phyloP scores from a whole-genome alignment of 352 stramenopile genomes.

The Phytophthora colocasiae region DNA sequence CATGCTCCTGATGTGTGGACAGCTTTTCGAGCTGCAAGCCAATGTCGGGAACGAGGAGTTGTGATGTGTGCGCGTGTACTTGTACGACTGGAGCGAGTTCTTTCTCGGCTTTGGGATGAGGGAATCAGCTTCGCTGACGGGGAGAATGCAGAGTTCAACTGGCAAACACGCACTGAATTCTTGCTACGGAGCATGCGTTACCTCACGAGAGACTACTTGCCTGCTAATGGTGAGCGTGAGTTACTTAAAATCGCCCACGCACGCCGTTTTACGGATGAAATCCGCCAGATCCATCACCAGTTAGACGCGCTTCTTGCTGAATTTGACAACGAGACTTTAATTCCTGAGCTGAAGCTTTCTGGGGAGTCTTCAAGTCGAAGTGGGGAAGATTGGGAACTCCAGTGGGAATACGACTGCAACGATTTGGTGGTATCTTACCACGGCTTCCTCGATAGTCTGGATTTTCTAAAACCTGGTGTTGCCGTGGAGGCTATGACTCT shows the following conservation, averaged over 20 bases:
- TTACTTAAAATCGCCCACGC: slow-evolving; percentile 33
- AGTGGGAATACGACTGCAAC: slow-evolving; percentile 34
- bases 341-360: slow-evolving; percentile 1
- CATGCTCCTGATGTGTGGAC: slow-evolving; percentile 43
- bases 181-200: slow-evolving; percentile 39
- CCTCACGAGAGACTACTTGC: slow-evolving; percentile 32
- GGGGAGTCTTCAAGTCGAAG: slow-evolving; percentile 8
- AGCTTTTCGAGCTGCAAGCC: slow-evolving; percentile 31
- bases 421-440: slow-evolving; percentile 32
- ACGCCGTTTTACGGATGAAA: slow-evolving; percentile 39
- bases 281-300: slow-evolving; percentile 35
- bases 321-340: slow-evolving; percentile 23
- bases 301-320: slow-evolving; percentile 36
- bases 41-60: slow-evolving; percentile 27
- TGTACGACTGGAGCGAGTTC: slow-evolving; percentile 31
- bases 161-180: slow-evolving; percentile 42
- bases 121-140: slow-evolving; percentile 26
- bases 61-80: slow-evolving; percentile 35
- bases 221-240: slow-evolving; percentile 16
- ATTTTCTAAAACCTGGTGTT: slow-evolving; percentile 4
- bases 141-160: slow-evolving; percentile 31
- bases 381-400: slow-evolving; percentile 25
- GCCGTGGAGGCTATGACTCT: slow-evolving; percentile 32
- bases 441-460: slow-evolving; percentile 18
- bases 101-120: slow-evolving; percentile 38